Evolutionary conservation across 2,329 filamentous ascomycete species (phyloP), one percentile per base, ranked within the genome.

Genomic region (Penicillium sp.): DNA sequence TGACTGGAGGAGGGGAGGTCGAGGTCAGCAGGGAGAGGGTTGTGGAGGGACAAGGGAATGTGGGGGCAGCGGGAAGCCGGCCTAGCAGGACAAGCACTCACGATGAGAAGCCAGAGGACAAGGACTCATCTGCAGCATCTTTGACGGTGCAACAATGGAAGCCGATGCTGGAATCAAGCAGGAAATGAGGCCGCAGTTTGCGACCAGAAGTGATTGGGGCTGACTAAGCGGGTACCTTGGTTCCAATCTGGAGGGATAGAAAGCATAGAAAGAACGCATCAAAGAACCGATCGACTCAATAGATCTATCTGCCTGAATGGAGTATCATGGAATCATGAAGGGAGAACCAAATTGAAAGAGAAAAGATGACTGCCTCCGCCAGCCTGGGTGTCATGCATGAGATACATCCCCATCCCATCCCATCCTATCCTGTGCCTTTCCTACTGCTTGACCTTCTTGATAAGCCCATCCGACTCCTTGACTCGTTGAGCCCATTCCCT

Each of bases 401-500:
- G n/a, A 23, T 25, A 9, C 26, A 14, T 25, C 23, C 13, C 8
- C 3, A 18, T 20, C 8, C 11, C 5, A n/a, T n/a, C n/a, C n/a
- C 21, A 23, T 23, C 21, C 6, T 13, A 27, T 27, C 25, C 25
- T 27, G 11, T n/a, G n/a, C n/a, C 25, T n/a, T 4, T 6, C 4
- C 25, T 27, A 27, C 10, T 9, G 38, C 39, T 53, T 56, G 20
- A 47, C 40, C 44, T 65, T 64, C 54, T 65, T 70, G 42, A 76
- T 74, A 32, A 76, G 56, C 13, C 68, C 65, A 40, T 70, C 72
- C 3, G 58, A 61, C 32, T 68, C 65, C 39, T 67, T 65, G 7
- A 74, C 71, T 39, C 73, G 64, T 37, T 72, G 71, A 17, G 73
- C 73, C 72, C 73, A 76, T 62, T 76, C 73, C 30, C 71, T 72